A percentile compares a stretch with the other conserved stretches of the same genome.
Conservation (phyloP, 768 basidiomycete genomes). For the Mycena alexandri region DNA sequence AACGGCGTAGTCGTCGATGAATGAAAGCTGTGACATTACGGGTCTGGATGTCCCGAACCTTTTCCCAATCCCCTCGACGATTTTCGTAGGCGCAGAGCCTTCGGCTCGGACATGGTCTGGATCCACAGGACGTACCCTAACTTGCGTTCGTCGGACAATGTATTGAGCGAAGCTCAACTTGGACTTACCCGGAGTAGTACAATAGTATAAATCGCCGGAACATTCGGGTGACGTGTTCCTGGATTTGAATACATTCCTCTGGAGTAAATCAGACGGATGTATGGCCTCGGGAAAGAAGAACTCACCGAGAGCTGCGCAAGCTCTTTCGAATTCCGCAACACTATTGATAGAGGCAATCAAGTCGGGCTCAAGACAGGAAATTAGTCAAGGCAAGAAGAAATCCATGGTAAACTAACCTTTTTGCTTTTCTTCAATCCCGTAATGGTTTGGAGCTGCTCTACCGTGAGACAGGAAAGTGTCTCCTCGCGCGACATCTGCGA, state of each 20-base stretch:
- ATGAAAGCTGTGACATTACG: too few species aligned
- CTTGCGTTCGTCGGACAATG: too few species aligned
- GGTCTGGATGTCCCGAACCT: conserved; percentile 4
- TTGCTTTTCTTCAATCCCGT: background rate
- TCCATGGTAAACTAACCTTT: background rate
- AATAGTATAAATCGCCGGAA: conserved; percentile 1
- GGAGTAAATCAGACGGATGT: background rate
- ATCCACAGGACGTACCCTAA: too few species aligned
- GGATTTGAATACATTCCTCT: background rate
- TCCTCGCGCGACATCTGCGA: background rate
- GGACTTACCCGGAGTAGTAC: background rate
- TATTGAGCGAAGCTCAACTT: background rate
- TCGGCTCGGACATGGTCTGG: too few species aligned
- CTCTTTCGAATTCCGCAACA: background rate
- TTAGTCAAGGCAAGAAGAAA: background rate
- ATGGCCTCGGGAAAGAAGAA: too few species aligned
- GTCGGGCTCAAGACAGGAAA: background rate
- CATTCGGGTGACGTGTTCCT: background rate
- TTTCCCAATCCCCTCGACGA: conserved; percentile 8
- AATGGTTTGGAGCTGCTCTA: background rate
- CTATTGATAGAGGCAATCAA: background rate
- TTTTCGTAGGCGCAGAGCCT: background rate
- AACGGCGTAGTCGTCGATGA: background rate
- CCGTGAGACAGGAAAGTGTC: background rate
- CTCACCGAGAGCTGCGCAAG: background rate